Evolutionary conservation across 495 filamentous ascomycete species (phyloP), one percentile per base, ranked within the genome.

Genomic region (Oleoguttula mirabilis): DNA sequence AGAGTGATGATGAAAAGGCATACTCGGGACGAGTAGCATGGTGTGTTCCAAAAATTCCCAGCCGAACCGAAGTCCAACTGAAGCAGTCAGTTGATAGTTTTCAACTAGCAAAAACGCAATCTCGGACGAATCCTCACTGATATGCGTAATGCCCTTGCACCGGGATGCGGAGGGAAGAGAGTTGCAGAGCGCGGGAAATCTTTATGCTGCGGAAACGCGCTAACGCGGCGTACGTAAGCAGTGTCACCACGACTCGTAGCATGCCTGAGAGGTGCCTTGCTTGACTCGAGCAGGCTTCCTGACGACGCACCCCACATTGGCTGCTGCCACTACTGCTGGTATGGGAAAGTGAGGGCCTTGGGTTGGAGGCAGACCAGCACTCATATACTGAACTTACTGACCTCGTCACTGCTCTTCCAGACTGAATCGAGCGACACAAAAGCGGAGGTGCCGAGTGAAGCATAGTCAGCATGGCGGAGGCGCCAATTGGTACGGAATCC

Each of bases 121-220:
- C 67, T 70, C 67, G 64, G 66, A 70, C 64, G 63, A 62, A 64
- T 70, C 66, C 63, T 70, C 67, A 70, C 62, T 65, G 65, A 59
- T 65, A 66, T 59, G 59, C 63, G 60, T 69, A 66, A 63, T 61
- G 66, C 66, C 66, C 66, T 56, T 69, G 66, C 66, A 45, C 42
- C 37, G 11, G 36, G 36, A 39, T 39, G 21, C 22, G 21, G 36
- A 39, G 21, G 22, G 15, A 39, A 39, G 36, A 39, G 8, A 19
- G 32, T 35, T 19, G 32, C 7, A 21, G 32, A 21, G 32, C 32
- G 19, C 12, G 32, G 8, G 16, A 14, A 19, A 7, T 35, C n/a
- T n/a, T n/a, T n/a, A n/a, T n/a, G n/a, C n/a, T n/a, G n/a, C n/a
- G n/a, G n/a, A n/a, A n/a, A n/a, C n/a, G n/a, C n/a, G n/a, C n/a